A percentile compares a stretch with the other conserved stretches of the same genome.
Evolutionary conservation across 2,329 filamentous ascomycete genomes (phyloP).

Genomic region (Alternaria ventricosa): DNA sequence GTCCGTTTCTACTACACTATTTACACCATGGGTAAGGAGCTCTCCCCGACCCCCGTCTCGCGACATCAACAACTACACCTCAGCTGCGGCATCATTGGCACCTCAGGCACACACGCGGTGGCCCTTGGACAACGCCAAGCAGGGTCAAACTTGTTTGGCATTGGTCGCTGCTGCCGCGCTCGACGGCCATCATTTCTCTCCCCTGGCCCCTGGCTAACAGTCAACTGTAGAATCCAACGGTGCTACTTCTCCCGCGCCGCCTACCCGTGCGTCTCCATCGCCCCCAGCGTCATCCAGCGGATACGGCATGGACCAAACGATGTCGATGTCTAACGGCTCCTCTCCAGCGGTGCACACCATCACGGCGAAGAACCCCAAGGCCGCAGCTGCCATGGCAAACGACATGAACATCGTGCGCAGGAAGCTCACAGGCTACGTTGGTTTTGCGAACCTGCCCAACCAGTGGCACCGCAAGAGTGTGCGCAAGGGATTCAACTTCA

Average conservation of each 20-base stretch:
- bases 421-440: conserved; percentile 98
- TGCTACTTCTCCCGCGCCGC: conserved; percentile 49
- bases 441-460: conserved; percentile 98
- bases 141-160: conserved; percentile 18
- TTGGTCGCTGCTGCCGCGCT: conserved; percentile 19
- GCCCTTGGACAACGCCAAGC: conserved; percentile 8
- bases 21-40: conserved; percentile 49
- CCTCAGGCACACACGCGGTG: conserved; percentile 17
- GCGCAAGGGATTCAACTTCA: conserved; percentile 99
- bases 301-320: conserved; percentile 65
- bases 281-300: conserved; percentile 57
- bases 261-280: conserved; percentile 56
- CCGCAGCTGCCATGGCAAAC: conserved; percentile 56
- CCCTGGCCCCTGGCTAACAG: conserved; percentile 35
- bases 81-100: conserved; percentile 12
- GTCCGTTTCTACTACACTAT: conserved; percentile 38
- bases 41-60: conserved; percentile 16
- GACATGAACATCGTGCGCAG: conserved; percentile 93
- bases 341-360: conserved; percentile 63
- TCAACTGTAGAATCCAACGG: conserved; percentile 54
- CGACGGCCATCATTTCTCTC: conserved; percentile 9
- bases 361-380: conserved; percentile 69
- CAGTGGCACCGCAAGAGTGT: conserved; percentile 99
- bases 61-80: conserved; percentile 15
- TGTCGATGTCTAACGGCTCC: conserved; percentile 59